A percentile compares a stretch with the other conserved stretches of the same genome.
These are phyloP conservation scores for Chaetomium fimeti DNA, from an alignment of 495 filamentous ascomycete genomes.

Conservation along the genomic window DNA sequence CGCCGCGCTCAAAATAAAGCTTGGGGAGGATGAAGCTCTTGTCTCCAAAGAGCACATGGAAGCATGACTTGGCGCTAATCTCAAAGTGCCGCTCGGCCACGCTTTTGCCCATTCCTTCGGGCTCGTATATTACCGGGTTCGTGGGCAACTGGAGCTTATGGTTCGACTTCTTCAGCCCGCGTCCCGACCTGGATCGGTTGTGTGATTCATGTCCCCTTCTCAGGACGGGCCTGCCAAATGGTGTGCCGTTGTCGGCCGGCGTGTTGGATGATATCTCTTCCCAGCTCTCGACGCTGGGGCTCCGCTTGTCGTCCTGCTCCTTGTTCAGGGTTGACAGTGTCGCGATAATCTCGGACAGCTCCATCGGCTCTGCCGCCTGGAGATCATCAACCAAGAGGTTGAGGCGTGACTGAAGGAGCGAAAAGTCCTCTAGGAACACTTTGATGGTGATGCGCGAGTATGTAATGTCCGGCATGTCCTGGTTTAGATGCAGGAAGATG, in stretches of 20 bases:
- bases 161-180: constrained; percentile 54
- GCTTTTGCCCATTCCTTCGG: constrained; percentile 68
- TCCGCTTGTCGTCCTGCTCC: constrained; percentile 56
- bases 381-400: constrained; percentile 79
- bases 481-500: constrained; percentile 80
- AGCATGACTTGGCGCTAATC: constrained; percentile 86
- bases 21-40: constrained; percentile 91
- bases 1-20: constrained; percentile 80
- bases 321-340: constrained; percentile 59
- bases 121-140: constrained; percentile 77
- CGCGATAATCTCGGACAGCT: constrained; percentile 48
- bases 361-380: constrained; percentile 61
- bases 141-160: constrained; percentile 82
- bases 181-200: constrained; percentile 55
- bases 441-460: constrained; percentile 79
- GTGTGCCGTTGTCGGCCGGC: constrained; percentile 58
- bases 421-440: constrained; percentile 84
- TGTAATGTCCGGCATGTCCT: constrained; percentile 56
- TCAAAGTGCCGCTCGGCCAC: constrained; percentile 76
- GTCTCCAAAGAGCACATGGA: constrained; percentile 94
- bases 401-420: constrained; percentile 75
- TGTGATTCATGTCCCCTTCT: constrained; percentile 53
- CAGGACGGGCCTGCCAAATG: constrained; percentile 41
- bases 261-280: constrained; percentile 74
- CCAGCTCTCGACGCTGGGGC: constrained; percentile 86